A percentile compares a stretch with the other conserved stretches of the same genome.
Evolutionary conservation across 2,329 filamentous ascomycete genomes (phyloP).

Genomic region (Botrytis sinoallii): DNA sequence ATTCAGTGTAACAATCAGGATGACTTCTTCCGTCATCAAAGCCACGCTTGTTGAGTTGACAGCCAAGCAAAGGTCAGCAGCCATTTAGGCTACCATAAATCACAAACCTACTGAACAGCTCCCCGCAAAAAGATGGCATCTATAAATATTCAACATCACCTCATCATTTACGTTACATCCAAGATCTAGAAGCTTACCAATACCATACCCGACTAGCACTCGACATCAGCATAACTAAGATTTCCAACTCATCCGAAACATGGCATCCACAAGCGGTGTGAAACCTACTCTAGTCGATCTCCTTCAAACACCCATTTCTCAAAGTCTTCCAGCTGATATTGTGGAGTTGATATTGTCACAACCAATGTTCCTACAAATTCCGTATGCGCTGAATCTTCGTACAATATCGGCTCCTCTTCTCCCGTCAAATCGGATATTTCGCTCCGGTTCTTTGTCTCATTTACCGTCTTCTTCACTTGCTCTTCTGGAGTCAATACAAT

Average conservation of each 20-base stretch:
- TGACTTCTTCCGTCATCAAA: background rate
- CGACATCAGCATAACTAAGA: background rate
- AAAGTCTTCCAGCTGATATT: background rate
- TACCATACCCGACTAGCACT: too few relatives aligned
- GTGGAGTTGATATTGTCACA: background rate
- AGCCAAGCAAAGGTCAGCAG: constrained; percentile 7
- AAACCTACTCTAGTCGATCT: background rate
- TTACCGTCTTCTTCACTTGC: background rate
- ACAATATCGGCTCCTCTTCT: background rate
- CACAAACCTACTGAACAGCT: background rate
- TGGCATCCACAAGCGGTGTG: background rate
- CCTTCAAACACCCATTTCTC: background rate
- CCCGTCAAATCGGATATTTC: background rate
- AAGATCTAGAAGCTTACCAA: background rate
- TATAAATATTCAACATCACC: constrained; percentile 1
- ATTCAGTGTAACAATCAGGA: background rate
- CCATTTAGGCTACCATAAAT: constrained; percentile 3
- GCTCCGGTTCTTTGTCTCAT: background rate
- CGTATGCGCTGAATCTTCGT: background rate
- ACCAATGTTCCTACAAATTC: background rate
- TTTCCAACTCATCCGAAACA: background rate
- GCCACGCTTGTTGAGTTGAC: background rate
- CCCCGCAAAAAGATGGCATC: background rate
- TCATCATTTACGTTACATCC: background rate
- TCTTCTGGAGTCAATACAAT: background rate